Conservation (phyloP, 495 filamentous ascomycete species). For the Aspergillus homomorphus region DNA sequence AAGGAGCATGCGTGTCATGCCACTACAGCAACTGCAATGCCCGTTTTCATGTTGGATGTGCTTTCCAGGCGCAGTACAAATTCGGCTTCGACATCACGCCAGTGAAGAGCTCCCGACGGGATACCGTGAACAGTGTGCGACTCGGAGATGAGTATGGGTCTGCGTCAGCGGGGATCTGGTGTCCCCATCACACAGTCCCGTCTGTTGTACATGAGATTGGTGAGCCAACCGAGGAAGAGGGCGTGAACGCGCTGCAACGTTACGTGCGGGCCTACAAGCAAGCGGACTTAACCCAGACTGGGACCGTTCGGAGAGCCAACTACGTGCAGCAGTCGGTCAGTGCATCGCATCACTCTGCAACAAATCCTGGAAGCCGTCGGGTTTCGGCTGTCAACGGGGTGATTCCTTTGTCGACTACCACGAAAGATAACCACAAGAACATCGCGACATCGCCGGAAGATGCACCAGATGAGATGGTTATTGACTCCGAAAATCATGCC, state of each 20-base stretch:
- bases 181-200: constrained; percentile 77
- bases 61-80: constrained; percentile 73
- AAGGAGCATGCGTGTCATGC: constrained; percentile 79
- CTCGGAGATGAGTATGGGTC: constrained; percentile 73
- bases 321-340: constrained; percentile 54
- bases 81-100: constrained; percentile 90
- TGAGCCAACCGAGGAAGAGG: constrained; percentile 59
- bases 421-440: constrained; percentile 32
- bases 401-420: constrained; percentile 18
- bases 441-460: constrained; percentile 27
- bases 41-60: constrained; percentile 85
- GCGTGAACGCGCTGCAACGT: constrained; percentile 74
- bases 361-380: constrained; percentile 31
- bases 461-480: constrained; percentile 34
- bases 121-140: constrained; percentile 67
- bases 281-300: constrained; percentile 83
- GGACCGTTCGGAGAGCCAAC: constrained; percentile 85
- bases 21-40: constrained; percentile 66
- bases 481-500: constrained; percentile 32
- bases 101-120: constrained; percentile 79
- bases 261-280: constrained; percentile 90
- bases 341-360: constrained; percentile 26
- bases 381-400: constrained; percentile 37
- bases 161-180: constrained; percentile 80
- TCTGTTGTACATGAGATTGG: constrained; percentile 70